Percentiles rank a stretch among this genome's conserved stretches.
These are phyloP conservation scores for Dactylellina haptotyla DNA, from an alignment of 2,329 filamentous ascomycete genomes.

Conservation along the genomic window DNA sequence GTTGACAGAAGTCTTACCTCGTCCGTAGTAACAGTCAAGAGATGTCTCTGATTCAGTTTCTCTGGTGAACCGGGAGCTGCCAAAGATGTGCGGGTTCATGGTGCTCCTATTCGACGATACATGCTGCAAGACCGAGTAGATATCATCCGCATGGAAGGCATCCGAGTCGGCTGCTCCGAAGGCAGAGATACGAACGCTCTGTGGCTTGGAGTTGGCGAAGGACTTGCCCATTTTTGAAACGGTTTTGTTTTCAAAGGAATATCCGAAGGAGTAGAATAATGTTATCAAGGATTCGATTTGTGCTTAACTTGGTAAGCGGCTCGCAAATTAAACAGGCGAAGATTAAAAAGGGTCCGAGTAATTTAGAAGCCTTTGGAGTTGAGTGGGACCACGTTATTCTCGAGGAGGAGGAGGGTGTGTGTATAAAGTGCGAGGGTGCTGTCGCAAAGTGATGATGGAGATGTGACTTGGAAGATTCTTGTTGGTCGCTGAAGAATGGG, in stretches of 20 bases:
- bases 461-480: neutral
- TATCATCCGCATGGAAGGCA: constrained; percentile 35
- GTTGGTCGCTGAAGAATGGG: no score
- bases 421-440: constrained; percentile 4
- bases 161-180: neutral
- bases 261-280: neutral
- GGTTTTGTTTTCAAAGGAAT: neutral
- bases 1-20: constrained; percentile 5
- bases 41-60: constrained; percentile 1
- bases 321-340: no score
- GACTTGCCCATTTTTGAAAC: constrained; percentile 8
- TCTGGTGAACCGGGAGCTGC: constrained; percentile 43
- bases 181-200: neutral
- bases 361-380: neutral
- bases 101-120: constrained; percentile 34
- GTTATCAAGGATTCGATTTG: constrained; percentile 2
- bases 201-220: neutral
- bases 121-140: constrained; percentile 32
- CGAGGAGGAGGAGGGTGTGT: no score
- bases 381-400: no score
- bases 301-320: neutral
- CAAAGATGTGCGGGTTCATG: constrained; percentile 41
- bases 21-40: neutral
- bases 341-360: no score
- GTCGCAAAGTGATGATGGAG: neutral